Percentiles rank a stretch among this genome's conserved stretches.
Evolutionary conservation across 805 yeast genomes (phyloP).

Genomic region (Cephaloascus albidus): DNA sequence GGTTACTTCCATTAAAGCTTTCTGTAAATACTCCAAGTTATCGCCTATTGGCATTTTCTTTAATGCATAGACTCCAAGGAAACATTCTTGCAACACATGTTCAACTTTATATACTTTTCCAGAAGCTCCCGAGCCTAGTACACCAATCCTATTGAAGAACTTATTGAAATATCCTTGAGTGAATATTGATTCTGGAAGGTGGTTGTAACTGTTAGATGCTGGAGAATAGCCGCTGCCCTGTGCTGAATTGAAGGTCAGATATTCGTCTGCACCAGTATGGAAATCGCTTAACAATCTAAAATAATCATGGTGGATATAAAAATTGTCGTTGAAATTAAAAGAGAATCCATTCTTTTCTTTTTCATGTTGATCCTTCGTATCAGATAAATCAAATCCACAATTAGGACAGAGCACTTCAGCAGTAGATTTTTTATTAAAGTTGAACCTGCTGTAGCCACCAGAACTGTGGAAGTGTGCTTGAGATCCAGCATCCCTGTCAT

Average conservation of each 20-base stretch:
- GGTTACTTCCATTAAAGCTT: constrained; percentile 70
- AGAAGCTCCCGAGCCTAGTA: constrained; percentile 75
- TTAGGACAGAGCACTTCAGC: constrained; percentile 13
- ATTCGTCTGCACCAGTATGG: constrained; percentile 5
- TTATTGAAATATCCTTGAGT: constrained; percentile 75
- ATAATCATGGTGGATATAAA: constrained; percentile 25
- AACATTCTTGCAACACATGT: constrained; percentile 63
- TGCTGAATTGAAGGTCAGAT: neutral
- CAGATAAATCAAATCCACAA: constrained; percentile 19
- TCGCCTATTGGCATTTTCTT: constrained; percentile 82
- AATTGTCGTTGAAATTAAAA: constrained; percentile 2
- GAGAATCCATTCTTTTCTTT: neutral
- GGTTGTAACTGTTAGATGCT: neutral
- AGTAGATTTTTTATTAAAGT: neutral
- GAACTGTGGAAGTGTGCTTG: neutral
- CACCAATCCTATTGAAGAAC: constrained; percentile 53
- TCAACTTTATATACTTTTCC: constrained; percentile 81
- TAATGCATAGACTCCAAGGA: constrained; percentile 74
- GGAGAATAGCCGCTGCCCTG: no score
- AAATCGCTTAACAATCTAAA: constrained; percentile 22
- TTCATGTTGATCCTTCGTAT: no score
- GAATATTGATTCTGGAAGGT: constrained; percentile 49
- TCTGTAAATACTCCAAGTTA: constrained; percentile 55
- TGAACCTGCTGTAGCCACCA: no score
- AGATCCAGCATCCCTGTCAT: neutral